phyloP scores from a whole-genome alignment of 1,139 yeast genomes.

The Yarrowia galli region DNA sequence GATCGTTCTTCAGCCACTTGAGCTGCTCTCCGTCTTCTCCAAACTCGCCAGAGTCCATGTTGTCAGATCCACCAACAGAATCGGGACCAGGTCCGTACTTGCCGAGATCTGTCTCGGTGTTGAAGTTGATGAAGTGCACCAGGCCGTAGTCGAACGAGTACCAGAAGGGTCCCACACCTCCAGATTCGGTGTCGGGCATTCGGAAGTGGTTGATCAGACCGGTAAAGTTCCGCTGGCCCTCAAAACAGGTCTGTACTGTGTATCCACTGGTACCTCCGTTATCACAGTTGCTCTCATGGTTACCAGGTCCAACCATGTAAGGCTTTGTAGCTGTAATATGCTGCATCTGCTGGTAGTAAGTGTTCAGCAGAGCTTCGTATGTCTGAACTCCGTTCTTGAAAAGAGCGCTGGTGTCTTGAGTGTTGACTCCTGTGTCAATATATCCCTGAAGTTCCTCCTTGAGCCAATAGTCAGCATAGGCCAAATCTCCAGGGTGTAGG shows the following conservation, averaged over 20 bases:
- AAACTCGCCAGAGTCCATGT: conserved; percentile 46
- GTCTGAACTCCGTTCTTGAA: conserved; percentile 39
- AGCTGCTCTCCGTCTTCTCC: conserved; percentile 46
- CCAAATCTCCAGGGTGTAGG: conserved; percentile 47
- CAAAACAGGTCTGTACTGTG: conserved; percentile 42
- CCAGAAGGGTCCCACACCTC: conserved; percentile 45
- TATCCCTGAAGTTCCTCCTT: conserved; percentile 43
- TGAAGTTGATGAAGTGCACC: conserved; percentile 45
- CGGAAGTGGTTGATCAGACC: conserved; percentile 45
- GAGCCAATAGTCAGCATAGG: conserved; percentile 48
- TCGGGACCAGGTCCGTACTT: conserved; percentile 45
- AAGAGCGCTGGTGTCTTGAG: conserved; percentile 37
- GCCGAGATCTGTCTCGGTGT: conserved; percentile 47
- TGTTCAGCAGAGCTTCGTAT: conserved; percentile 43
- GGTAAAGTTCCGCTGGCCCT: conserved; percentile 47
- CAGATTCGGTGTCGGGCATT: conserved; percentile 45
- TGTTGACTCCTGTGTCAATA: conserved; percentile 38
- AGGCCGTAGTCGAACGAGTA: conserved; percentile 47
- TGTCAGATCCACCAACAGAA: conserved; percentile 43
- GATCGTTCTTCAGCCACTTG: conserved; percentile 55
- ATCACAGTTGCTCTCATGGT: conserved; percentile 47
- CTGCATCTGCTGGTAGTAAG: conserved; percentile 46
- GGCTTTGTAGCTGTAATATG: conserved; percentile 44
- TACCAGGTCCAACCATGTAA: conserved; percentile 48
- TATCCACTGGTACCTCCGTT: conserved; percentile 42